Percentiles rank a stretch among this genome's conserved stretches.
These are phyloP conservation scores for Trichoderma reesei DNA, from an alignment of 495 filamentous ascomycete genomes.

Conservation along the genomic window DNA sequence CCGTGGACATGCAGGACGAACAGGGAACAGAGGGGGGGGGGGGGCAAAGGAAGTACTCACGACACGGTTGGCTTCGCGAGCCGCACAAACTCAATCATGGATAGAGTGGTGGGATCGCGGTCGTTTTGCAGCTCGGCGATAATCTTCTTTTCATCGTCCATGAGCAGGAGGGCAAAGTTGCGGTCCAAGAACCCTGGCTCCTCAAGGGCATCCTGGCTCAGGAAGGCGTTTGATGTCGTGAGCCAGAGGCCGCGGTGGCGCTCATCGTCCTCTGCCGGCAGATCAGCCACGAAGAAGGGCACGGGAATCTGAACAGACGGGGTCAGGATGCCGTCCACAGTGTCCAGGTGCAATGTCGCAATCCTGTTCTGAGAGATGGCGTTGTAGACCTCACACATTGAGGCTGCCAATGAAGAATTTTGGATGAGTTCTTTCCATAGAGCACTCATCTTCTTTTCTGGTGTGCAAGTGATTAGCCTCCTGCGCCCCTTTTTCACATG, in stretches of 20 bases:
- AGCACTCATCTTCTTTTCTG: slow-evolving; percentile 43
- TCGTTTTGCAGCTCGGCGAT: slow-evolving; percentile 75
- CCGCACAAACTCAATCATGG: slow-evolving; percentile 74
- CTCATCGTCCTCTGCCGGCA: slow-evolving; percentile 57
- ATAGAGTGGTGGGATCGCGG: slow-evolving; percentile 56
- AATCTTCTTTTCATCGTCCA: slow-evolving; percentile 75
- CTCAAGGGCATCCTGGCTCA: slow-evolving; percentile 51
- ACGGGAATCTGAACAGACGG: slow-evolving; percentile 83
- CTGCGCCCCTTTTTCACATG: neutral
- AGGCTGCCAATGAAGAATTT: slow-evolving; percentile 69
- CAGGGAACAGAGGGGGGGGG: too few relatives aligned
- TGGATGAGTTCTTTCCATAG: slow-evolving; percentile 63
- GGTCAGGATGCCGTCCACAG: slow-evolving; percentile 37
- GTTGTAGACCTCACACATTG: slow-evolving; percentile 69
- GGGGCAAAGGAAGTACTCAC: slow-evolving; percentile 21
- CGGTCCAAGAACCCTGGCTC: slow-evolving; percentile 59
- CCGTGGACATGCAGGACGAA: too few relatives aligned
- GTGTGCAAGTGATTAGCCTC: slow-evolving; percentile 7
- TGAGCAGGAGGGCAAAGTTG: slow-evolving; percentile 76
- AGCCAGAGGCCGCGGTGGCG: slow-evolving; percentile 69
- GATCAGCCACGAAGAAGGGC: slow-evolving; percentile 60
- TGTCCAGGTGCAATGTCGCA: slow-evolving; percentile 46
- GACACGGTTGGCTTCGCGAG: slow-evolving; percentile 77
- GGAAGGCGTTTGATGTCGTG: slow-evolving; percentile 72
- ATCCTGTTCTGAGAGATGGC: slow-evolving; percentile 77